These are phyloP conservation scores for Ogataea parapolymorpha DNA, from an alignment of 805 yeast genomes.

Conservation along the genomic window DNA sequence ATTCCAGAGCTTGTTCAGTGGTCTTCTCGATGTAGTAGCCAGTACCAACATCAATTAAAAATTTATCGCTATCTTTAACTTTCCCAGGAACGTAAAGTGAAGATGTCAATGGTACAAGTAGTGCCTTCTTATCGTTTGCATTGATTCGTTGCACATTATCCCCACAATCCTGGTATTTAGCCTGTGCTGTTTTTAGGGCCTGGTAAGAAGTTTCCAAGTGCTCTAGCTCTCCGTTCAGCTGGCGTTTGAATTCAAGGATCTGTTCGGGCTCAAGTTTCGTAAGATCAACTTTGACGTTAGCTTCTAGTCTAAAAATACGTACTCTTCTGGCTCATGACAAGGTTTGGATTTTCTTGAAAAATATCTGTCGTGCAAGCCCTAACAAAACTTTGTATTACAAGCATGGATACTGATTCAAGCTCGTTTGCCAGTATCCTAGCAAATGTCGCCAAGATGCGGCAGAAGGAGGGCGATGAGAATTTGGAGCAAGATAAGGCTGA, in stretches of 20 bases:
- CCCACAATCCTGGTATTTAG: conserved; percentile 78
- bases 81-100: conserved; percentile 89
- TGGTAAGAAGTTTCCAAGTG: conserved; percentile 81
- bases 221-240: conserved; percentile 79
- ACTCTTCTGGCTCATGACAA: conserved; percentile 17
- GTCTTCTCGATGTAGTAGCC: conserved; percentile 89
- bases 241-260: conserved; percentile 74
- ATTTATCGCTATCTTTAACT: conserved; percentile 59
- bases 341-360: not conserved
- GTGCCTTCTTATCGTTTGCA: conserved; percentile 40
- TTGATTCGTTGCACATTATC: conserved; percentile 58
- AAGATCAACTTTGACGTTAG: conserved; percentile 47
- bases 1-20: conserved; percentile 60
- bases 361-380: conserved; percentile 4
- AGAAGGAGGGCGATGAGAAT: conserved; percentile 27
- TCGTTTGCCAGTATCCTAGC: conserved; percentile 71
- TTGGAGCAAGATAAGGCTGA: not conserved
- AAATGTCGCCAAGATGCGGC: conserved; percentile 61
- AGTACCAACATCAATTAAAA: conserved; percentile 92
- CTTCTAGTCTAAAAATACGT: not conserved
- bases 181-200: conserved; percentile 79
- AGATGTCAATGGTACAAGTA: conserved; percentile 84
- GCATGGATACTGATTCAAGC: conserved; percentile 36
- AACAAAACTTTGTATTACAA: not conserved
- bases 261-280: conserved; percentile 77